Base-by-base conservation (phyloP, 2,329 filamentous ascomycete species). In the Colletotrichum trifolii region DNA sequence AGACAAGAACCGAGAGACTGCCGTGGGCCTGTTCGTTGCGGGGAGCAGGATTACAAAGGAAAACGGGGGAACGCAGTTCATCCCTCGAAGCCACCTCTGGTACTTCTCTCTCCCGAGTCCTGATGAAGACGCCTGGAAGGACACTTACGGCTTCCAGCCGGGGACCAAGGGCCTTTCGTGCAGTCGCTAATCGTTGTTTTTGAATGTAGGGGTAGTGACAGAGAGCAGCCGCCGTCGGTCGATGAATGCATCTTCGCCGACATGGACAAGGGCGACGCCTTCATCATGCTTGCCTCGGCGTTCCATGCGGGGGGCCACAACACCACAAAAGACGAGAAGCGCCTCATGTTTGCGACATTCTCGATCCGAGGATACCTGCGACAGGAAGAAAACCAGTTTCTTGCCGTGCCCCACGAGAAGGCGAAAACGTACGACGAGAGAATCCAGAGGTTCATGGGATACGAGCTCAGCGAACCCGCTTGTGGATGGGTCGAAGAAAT, bases 1-100 rank as follows among this genome's bases (percentile, higher is more conserved):
- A 40, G 61, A 64, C 13, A 64, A 54, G 34, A 50, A 49, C 38
- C 67, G 70, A 38, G 71, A 74, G 60, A 72, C 70, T 6, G 72
- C 68, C 36, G 40, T 69, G 60, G 73, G 72, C 17, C 72, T 73
- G 55, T 68, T 75, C 35, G 69, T 75, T 8, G 73, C 73, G 2
- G 50, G 74, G 54, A 69, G 69, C 40, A 68, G 70, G 35, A 73
- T 74, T 61, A 71, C 56, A 25, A 72, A 71, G 33, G 71, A 69
- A 38, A 75, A 74, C 46, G 73, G 73, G 8, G 73, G 73, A 1
- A 75, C 73, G 2, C 69, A 72, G 33, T 69, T 75, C 60, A 74
- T 75, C 6, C 73, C 73, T 10, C 70, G 71, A 4, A 73, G 71
- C 57, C 70, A 75, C 66, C 62, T 68, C 46, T 75, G 58, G 71